Conservation (phyloP, 1,284 basidiomycete genomes). For the Ceratobasidium papillatum region DNA sequence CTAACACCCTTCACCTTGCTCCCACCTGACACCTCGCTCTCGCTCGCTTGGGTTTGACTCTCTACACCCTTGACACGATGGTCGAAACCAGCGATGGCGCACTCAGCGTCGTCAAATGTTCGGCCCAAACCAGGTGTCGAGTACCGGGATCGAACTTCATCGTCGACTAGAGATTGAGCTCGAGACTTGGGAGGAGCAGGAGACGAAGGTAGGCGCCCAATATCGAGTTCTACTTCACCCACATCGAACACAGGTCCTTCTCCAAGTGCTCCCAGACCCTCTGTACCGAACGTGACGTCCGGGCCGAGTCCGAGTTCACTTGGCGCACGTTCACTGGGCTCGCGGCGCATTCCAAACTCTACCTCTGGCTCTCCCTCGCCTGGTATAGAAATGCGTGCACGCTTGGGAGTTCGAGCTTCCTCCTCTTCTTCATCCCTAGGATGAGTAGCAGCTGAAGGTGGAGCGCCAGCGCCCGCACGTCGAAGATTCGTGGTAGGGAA, state of each 20-base stretch:
- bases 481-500: conserved; percentile 68
- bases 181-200: conserved; percentile 30
- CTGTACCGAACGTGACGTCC: conserved; percentile 36
- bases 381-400: conserved; percentile 62
- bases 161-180: conserved; percentile 36
- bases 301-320: conserved; percentile 51
- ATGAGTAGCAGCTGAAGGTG: conserved; percentile 49
- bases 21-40: conserved; percentile 55
- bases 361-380: conserved; percentile 71
- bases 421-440: conserved; percentile 26
- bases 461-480: conserved; percentile 44
- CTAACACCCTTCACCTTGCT: conserved; percentile 77
- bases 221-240: conserved; percentile 22
- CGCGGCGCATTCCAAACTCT: conserved; percentile 60
- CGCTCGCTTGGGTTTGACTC: conserved; percentile 56
- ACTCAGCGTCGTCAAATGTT: conserved; percentile 71
- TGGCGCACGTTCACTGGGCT: conserved; percentile 57
- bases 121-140: conserved; percentile 74
- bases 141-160: conserved; percentile 56
- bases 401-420: conserved; percentile 63
- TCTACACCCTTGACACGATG: conserved; percentile 58
- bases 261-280: conserved; percentile 26
- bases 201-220: conserved; percentile 14
- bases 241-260: conserved; percentile 29
- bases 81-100: conserved; percentile 87